phyloP scores from a whole-genome alignment of 257 asterid species.

The Przewalskia tangutica region DNA sequence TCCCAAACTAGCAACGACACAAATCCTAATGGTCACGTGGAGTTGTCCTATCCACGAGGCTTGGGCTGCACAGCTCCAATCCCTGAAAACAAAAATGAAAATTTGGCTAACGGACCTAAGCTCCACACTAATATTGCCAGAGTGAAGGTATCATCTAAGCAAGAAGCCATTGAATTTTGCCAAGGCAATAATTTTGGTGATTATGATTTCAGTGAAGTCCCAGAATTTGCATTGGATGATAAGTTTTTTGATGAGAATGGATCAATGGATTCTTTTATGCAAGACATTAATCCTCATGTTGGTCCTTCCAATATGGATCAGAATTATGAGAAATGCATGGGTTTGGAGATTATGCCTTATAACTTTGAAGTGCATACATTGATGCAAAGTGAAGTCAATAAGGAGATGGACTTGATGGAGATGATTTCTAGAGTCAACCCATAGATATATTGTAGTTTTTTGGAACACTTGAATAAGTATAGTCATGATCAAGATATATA shows the following conservation, averaged over 20 bases:
- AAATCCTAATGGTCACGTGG: too few species aligned
- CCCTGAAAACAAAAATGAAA: neutral
- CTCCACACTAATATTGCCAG: neutral
- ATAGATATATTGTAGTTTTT: neutral
- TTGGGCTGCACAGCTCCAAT: rapidly evolving
- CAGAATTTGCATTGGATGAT: constrained; percentile 23
- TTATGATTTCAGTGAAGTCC: constrained; percentile 14
- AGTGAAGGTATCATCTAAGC: neutral
- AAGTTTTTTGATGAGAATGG: constrained; percentile 10
- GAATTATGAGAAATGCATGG: constrained; percentile 3
- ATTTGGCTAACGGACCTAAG: neutral
- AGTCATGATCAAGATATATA: neutral
- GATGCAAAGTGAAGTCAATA: constrained; percentile 21
- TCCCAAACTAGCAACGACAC: neutral
- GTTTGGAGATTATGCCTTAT: constrained; percentile 14
- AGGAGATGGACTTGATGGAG: constrained; percentile 42
- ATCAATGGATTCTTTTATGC: constrained; percentile 7
- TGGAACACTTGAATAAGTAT: neutral
- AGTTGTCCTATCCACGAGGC: too few species aligned
- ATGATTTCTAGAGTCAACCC: constrained; percentile 24
- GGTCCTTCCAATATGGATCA: constrained; percentile 1
- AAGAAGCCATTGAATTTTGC: neutral
- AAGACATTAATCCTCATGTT: constrained; percentile 1
- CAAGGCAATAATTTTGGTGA: neutral
- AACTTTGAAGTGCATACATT: constrained; percentile 8